phyloP scores from a whole-genome alignment of 192 early-diverging fungal species.

The Podila verticillata region DNA sequence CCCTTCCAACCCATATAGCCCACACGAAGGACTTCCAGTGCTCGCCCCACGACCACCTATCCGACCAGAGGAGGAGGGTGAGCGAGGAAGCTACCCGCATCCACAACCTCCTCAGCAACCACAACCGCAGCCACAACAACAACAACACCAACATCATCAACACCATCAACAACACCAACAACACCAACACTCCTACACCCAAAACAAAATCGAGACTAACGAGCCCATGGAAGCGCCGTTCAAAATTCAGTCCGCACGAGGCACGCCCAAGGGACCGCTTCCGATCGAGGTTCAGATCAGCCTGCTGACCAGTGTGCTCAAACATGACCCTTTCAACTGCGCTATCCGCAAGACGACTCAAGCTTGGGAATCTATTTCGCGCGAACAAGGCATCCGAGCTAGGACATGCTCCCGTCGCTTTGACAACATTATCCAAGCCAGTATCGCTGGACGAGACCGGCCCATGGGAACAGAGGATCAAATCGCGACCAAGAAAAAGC shows the following conservation, averaged over 20 bases:
- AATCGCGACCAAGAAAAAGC: conserved; percentile 31
- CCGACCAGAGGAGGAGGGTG: conserved; percentile 12
- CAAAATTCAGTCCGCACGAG: conserved; percentile 38
- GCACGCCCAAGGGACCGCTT: conserved; percentile 46
- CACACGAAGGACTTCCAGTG: conserved; percentile 8
- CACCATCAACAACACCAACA: conserved; percentile 2
- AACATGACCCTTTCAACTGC: conserved; percentile 49
- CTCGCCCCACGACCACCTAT: conserved; percentile 19
- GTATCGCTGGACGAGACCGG: conserved; percentile 41
- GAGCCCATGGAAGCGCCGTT: conserved; percentile 5
- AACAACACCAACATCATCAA: conserved; percentile 7
- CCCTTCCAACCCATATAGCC: not conserved
- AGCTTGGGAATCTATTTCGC: conserved; percentile 41
- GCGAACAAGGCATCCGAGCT: conserved; percentile 40
- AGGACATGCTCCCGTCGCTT: conserved; percentile 48
- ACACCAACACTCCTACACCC: not conserved
- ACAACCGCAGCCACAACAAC: conserved; percentile 5
- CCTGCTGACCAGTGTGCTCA: conserved; percentile 33
- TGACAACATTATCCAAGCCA: conserved; percentile 49
- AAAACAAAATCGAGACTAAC: conserved; percentile 19
- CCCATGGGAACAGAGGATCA: conserved; percentile 43
- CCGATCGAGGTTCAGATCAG: conserved; percentile 44
- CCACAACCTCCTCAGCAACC: conserved; percentile 5
- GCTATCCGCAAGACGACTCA: conserved; percentile 45
- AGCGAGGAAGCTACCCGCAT: not conserved